Evolutionary conservation across 2,329 filamentous ascomycete species (phyloP).

Genomic region (Calonectria ilicicola): DNA sequence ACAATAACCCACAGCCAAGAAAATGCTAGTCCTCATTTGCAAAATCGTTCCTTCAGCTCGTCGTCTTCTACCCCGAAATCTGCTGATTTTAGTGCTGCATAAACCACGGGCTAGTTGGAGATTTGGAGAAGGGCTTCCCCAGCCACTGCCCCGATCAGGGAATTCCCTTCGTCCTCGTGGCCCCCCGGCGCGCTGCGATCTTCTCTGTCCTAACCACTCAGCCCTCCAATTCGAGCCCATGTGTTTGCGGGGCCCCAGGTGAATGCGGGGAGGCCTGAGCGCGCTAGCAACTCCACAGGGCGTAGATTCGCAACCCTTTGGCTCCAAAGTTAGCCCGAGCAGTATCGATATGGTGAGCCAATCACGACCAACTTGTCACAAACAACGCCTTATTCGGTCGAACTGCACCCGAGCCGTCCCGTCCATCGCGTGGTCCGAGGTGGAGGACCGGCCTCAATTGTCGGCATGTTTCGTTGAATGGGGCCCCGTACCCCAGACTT

Average conservation of each 20-base stretch:
- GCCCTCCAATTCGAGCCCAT: neutral
- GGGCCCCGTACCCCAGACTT: neutral
- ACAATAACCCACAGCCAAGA: neutral
- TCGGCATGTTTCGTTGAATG: neutral
- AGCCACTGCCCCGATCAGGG: neutral
- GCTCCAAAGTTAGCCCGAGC: constrained; percentile 7
- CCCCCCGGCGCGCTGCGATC: neutral
- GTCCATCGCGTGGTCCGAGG: neutral
- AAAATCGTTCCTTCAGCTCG: neutral
- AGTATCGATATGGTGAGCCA: neutral
- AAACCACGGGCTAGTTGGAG: neutral
- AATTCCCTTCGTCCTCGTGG: neutral
- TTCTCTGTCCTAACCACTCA: too few relatives aligned
- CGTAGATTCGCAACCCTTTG: neutral
- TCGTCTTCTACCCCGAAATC: constrained; percentile 11
- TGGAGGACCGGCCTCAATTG: neutral
- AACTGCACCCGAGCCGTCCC: neutral
- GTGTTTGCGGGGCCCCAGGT: constrained; percentile 12
- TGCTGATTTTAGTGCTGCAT: neutral
- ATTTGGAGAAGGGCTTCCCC: neutral
- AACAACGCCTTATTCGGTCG: neutral
- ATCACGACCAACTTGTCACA: neutral
- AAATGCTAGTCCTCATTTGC: neutral
- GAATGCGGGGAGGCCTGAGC: neutral
- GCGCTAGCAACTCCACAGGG: neutral